Percentiles rank a stretch among this genome's conserved stretches.
These are phyloP conservation scores for Xylaria sp. DNA, from an alignment of 2,329 filamentous ascomycete species.

Conservation along the genomic window DNA sequence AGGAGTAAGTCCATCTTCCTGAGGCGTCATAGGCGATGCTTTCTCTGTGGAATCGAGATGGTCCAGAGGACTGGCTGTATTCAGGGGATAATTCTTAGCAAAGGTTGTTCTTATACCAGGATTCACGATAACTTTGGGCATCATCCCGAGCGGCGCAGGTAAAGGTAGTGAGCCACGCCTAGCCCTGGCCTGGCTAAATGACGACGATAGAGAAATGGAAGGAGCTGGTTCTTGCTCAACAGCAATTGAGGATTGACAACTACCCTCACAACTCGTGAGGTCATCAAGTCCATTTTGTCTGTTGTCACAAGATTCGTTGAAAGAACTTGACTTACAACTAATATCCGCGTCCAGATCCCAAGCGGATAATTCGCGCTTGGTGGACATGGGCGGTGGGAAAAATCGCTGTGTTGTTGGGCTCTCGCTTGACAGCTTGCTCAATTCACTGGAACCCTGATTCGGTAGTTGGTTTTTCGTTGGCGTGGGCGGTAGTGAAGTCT, in stretches of 20 bases:
- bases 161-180: constrained; percentile 49
- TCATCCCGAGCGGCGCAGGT: constrained; percentile 51
- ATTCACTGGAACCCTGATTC: constrained; percentile 50
- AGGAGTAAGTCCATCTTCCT: constrained; percentile 76
- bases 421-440: constrained; percentile 55
- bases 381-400: constrained; percentile 56
- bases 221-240: constrained; percentile 50
- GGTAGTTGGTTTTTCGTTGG: constrained; percentile 79
- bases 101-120: constrained; percentile 54
- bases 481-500: constrained; percentile 87
- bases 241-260: constrained; percentile 48
- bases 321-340: constrained; percentile 57
- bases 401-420: constrained; percentile 61
- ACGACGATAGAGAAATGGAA: constrained; percentile 51
- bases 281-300: constrained; percentile 35
- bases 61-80: constrained; percentile 71
- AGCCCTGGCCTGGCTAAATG: constrained; percentile 52
- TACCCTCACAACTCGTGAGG: constrained; percentile 34
- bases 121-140: constrained; percentile 42
- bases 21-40: constrained; percentile 79
- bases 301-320: constrained; percentile 40
- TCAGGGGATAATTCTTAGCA: constrained; percentile 63
- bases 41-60: constrained; percentile 61
- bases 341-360: constrained; percentile 43
- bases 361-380: constrained; percentile 46